phyloP scores from a whole-genome alignment of 1,139 yeast species.

The Pichia sp. region DNA sequence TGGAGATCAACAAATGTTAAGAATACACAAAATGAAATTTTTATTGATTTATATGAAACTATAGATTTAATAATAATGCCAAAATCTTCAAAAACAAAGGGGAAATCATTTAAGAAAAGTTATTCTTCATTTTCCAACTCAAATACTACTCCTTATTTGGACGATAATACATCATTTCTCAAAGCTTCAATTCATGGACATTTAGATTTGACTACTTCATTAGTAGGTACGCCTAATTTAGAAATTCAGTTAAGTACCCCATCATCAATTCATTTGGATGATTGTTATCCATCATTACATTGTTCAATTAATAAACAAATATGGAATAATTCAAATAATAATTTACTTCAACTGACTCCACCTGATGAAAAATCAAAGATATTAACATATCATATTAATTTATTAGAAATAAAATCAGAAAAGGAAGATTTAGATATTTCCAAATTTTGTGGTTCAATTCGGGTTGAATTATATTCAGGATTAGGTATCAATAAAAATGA shows the following conservation, averaged over 20 bases:
- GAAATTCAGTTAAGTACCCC: conserved; percentile 46
- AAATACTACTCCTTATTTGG: background rate
- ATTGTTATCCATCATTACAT: conserved; percentile 48
- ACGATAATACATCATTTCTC: background rate
- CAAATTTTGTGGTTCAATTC: conserved; percentile 46
- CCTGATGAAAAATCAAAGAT: conserved; percentile 77
- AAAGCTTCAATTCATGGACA: conserved; percentile 59
- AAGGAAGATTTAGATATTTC: conserved; percentile 21
- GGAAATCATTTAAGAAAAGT: background rate
- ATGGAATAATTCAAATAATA: conserved; percentile 37
- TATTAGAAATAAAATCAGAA: conserved; percentile 21
- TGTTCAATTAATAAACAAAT: conserved; percentile 45
- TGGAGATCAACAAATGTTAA: conserved; percentile 69
- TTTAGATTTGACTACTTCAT: conserved; percentile 55
- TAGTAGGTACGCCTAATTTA: conserved; percentile 73
- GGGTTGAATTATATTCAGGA: conserved; percentile 53
- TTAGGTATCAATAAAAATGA: conserved; percentile 60
- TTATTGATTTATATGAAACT: conserved; percentile 67
- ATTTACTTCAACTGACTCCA: conserved; percentile 63
- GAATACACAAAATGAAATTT: conserved; percentile 72
- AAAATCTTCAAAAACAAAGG: no score
- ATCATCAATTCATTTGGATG: conserved; percentile 37
- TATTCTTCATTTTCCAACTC: background rate
- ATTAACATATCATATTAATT: conserved; percentile 59
- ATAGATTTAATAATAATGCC: conserved; percentile 41